Conservation (phyloP, 768 basidiomycete species). For the Dentipellis sp. region DNA sequence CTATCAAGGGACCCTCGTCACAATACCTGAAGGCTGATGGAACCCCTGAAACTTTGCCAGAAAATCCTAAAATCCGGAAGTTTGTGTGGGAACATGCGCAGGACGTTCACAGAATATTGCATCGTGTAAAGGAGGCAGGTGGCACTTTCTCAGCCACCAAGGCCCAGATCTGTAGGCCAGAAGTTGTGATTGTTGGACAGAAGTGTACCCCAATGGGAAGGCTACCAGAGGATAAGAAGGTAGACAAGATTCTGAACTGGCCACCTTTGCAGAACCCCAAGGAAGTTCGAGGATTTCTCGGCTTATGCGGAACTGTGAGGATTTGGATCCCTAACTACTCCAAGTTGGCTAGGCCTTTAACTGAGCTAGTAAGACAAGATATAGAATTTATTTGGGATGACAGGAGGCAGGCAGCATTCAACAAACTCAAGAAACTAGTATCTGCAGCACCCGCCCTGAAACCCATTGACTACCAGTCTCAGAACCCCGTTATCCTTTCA, state of each 20-base stretch:
- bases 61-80: not conserved
- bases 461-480: slow-evolving; percentile 22
- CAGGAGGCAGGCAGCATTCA: not conserved
- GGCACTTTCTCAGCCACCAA: not conserved
- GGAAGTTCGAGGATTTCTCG: slow-evolving; percentile 19
- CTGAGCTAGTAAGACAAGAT: slow-evolving; percentile 15
- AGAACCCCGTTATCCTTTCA: slow-evolving; percentile 21
- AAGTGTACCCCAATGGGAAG: slow-evolving; percentile 26
- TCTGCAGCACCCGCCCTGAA: not conserved
- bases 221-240: slow-evolving; percentile 17
- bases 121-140: not conserved
- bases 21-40: not conserved
- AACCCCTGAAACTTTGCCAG: not conserved
- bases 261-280: slow-evolving; percentile 5
- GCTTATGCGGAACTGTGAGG: slow-evolving; percentile 12
- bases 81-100: slow-evolving; percentile 1
- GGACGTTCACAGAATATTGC: not conserved
- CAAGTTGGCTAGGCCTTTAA: slow-evolving; percentile 9
- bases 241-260: slow-evolving; percentile 22
- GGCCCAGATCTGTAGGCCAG: slow-evolving; percentile 1
- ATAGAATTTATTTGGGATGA: not conserved
- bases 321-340: slow-evolving; percentile 17
- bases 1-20: not conserved
- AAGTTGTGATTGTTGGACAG: slow-evolving; percentile 28
- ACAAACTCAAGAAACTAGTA: not conserved